Percentiles rank a stretch among this genome's conserved stretches.
Conservation (phyloP, 768 basidiomycete species). For the Cubamyces lactineus region DNA sequence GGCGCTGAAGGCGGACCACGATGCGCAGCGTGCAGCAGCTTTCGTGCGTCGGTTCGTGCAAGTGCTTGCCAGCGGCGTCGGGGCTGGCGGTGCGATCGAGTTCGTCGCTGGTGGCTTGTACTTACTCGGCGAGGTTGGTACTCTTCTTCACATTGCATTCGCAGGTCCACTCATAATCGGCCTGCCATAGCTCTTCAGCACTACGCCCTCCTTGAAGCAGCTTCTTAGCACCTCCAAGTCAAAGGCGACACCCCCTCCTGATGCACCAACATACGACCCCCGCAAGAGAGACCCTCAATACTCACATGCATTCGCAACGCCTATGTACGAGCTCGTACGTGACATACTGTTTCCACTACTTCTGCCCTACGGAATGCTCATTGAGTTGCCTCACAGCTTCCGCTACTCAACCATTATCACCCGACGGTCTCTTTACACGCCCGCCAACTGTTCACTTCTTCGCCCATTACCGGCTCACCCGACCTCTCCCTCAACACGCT, state of each 20-base stretch:
- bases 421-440: conserved; percentile 89
- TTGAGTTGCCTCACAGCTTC: conserved; percentile 44
- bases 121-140: conserved; percentile 81
- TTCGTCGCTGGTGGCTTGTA: conserved; percentile 89
- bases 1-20: conserved; percentile 71
- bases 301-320: conserved; percentile 76
- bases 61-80: conserved; percentile 61
- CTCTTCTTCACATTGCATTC: too few species aligned
- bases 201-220: conserved; percentile 47
- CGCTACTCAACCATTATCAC: conserved; percentile 86
- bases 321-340: conserved; percentile 89
- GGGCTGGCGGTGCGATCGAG: conserved; percentile 73
- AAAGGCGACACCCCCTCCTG: conserved; percentile 3
- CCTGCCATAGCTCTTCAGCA: conserved; percentile 50
- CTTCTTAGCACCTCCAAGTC: conserved; percentile 41
- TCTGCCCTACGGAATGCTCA: too few species aligned
- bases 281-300: conserved; percentile 89
- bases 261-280: conserved; percentile 65
- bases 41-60: conserved; percentile 86
- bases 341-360: too few species aligned
- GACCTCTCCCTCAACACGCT: conserved; percentile 94
- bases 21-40: conserved; percentile 68
- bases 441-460: conserved; percentile 71
- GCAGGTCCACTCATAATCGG: background rate
- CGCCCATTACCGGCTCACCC: conserved; percentile 78